Base-by-base conservation (phyloP, 2,329 filamentous ascomycete species). In the Exserohilum rostratum region DNA sequence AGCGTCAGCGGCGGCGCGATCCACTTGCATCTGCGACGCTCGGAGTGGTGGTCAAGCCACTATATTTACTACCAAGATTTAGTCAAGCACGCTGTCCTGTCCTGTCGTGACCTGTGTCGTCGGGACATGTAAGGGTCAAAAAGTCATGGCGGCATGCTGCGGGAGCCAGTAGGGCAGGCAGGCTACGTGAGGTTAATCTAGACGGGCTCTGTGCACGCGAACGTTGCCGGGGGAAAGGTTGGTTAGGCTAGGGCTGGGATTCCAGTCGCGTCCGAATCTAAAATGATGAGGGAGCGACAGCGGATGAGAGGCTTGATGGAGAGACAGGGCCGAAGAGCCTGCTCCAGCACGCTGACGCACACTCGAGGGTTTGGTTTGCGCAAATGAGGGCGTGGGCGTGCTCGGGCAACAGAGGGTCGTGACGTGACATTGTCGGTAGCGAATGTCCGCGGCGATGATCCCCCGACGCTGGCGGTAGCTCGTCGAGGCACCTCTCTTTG, bases 181-280 rank as follows among this genome's bases (percentile, higher is more conserved):
- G 52, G 48, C 58, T 54, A 55, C 42, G 37, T 49, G 58, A 60
- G 57, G 58, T 67, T 64, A 64, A 67, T 69, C 63, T 66, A 65
- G 61, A 50, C 55, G 46, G 53, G 61, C 60, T 64, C 66, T 67
- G 66, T 69, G 67, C 61, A 64, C 62, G 61, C 56, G 63, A 65
- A 71, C 66, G 62, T 67, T 51, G 66, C 59, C 65, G 48, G 56
- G 69, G 68, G 15, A 29, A 15, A 62, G 60, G 55, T 63, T 59
- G 49, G 63, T 62, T 46, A 50, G 39, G 61, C 54, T 64, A 64
- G 66, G 70, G 65, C 20, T 63, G 37, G 48, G 34, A 46, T 58
- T 57, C 46, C 53, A 57, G 46, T 50, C n/a, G 35, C 15, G 39
- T 44, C 52, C 51, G 57, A 52, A 64, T 67, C 60, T 64, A 56